Evolutionary conservation across 495 filamentous ascomycete genomes (phyloP).

Genomic region (Achaetomiella virescens): DNA sequence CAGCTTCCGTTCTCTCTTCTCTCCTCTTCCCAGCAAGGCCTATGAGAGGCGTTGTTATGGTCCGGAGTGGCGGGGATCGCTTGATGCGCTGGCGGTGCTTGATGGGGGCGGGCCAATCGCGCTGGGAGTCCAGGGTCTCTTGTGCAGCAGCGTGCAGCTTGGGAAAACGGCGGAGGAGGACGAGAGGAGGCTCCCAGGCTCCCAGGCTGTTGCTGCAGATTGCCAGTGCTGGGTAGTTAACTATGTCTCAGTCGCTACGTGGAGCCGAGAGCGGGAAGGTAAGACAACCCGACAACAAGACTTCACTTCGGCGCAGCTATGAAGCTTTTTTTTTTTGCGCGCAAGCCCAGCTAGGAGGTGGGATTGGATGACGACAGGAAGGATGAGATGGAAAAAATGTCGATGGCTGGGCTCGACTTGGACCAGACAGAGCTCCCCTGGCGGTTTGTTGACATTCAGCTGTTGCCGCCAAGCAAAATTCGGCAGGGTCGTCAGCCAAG

Average conservation of each 20-base stretch:
- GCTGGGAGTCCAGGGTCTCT: constrained; percentile 25
- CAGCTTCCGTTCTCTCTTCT: background rate
- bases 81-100: constrained; percentile 38
- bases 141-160: constrained; percentile 33
- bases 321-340: no score
- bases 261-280: background rate
- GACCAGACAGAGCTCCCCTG: background rate
- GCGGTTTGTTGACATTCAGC: constrained; percentile 20
- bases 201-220: background rate
- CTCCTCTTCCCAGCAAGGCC: constrained; percentile 20
- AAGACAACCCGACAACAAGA: background rate
- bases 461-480: constrained; percentile 10
- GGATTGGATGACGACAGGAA: background rate
- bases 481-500: background rate
- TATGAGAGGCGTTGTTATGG: constrained; percentile 39
- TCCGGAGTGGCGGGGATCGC: constrained; percentile 31
- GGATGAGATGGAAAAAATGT: background rate
- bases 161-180: constrained; percentile 17
- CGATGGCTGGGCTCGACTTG: background rate
- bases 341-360: background rate
- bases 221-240: background rate
- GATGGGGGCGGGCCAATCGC: constrained; percentile 31
- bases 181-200: constrained; percentile 9
- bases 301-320: background rate
- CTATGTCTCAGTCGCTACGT: no score